These are phyloP conservation scores for Diaporthe humulicola DNA, from an alignment of 2,329 filamentous ascomycete genomes.

Conservation along the genomic window DNA sequence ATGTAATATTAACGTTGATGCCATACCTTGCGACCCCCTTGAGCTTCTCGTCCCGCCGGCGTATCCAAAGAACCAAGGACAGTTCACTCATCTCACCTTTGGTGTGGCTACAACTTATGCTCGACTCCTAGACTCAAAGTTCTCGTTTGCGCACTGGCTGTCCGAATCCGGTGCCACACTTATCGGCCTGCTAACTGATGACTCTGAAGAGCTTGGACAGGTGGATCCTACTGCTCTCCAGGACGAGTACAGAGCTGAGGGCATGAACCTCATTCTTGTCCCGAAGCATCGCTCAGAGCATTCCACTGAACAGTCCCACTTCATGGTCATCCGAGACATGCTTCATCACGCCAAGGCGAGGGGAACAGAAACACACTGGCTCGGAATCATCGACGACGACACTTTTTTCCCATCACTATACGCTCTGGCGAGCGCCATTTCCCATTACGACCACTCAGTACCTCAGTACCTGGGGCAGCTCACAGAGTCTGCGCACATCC, in stretches of 20 bases:
- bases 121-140: constrained; percentile 27
- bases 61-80: constrained; percentile 40
- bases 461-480: constrained; percentile 68
- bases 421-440: constrained; percentile 59
- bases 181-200: constrained; percentile 36
- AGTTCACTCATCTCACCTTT: constrained; percentile 35
- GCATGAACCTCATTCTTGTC: constrained; percentile 52
- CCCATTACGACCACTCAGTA: constrained; percentile 60
- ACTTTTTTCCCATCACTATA: constrained; percentile 69
- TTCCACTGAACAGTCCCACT: constrained; percentile 63
- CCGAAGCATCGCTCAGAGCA: constrained; percentile 48
- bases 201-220: constrained; percentile 3
- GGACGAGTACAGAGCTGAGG: constrained; percentile 44
- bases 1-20: background rate
- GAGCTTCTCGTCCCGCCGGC: constrained; percentile 25
- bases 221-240: constrained; percentile 31
- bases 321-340: constrained; percentile 64
- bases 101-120: constrained; percentile 30
- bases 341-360: constrained; percentile 49
- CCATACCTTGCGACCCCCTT: constrained; percentile 28
- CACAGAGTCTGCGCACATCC: constrained; percentile 67
- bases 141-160: constrained; percentile 34
- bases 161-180: constrained; percentile 25
- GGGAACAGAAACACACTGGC: constrained; percentile 62
- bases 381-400: constrained; percentile 69